Evolutionary conservation across 805 yeast species (phyloP).

Genomic region (Wickerhamomyces rabaulensis): DNA sequence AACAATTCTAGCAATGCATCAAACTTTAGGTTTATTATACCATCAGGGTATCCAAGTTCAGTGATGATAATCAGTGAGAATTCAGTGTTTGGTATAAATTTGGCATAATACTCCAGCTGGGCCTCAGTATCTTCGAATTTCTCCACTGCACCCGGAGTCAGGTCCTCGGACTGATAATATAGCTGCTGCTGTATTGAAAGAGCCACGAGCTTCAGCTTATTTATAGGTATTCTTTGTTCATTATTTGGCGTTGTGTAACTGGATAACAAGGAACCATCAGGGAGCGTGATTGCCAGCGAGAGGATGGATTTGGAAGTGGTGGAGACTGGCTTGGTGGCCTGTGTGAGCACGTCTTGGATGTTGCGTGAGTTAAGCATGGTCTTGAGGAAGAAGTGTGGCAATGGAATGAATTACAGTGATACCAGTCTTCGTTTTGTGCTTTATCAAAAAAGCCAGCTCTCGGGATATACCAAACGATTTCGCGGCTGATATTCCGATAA

Average conservation of each 20-base stretch:
- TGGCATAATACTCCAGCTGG: conserved; percentile 6
- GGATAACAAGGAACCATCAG: conserved; percentile 8
- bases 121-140: conserved; percentile 8
- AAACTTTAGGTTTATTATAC: conserved; percentile 17
- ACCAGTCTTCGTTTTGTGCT: background rate
- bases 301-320: conserved; percentile 3
- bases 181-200: conserved; percentile 1
- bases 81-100: conserved; percentile 12
- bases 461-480: background rate
- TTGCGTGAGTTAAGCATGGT: conserved; percentile 6
- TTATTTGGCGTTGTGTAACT: conserved; percentile 1
- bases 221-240: background rate
- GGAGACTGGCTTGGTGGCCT: conserved; percentile 3
- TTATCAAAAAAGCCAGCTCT: background rate
- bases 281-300: conserved; percentile 5
- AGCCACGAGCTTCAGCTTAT: conserved; percentile 3
- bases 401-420: background rate
- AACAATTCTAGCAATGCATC: conserved; percentile 9
- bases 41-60: conserved; percentile 21
- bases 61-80: conserved; percentile 17
- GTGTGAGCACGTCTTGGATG: conserved; percentile 5
- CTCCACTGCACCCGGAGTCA: background rate
- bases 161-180: background rate
- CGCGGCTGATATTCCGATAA: background rate
- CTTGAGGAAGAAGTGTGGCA: background rate